phyloP scores from a whole-genome alignment of 371 early-diverging fungal genomes.

The Mortierella sp. region DNA sequence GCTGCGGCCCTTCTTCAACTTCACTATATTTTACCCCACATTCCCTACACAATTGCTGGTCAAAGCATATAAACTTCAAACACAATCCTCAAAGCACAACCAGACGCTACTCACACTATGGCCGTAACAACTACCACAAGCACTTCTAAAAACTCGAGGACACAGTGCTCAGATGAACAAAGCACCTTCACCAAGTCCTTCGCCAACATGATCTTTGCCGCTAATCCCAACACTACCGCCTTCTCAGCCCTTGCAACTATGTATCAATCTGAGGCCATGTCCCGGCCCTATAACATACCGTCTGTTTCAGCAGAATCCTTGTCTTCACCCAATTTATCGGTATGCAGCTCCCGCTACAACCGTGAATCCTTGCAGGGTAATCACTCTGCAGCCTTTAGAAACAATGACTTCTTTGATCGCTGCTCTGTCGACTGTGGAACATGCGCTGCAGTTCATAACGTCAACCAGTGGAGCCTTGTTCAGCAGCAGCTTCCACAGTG shows the following conservation, averaged over 20 bases:
- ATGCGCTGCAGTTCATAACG: not conserved
- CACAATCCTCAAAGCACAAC: not conserved
- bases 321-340: not conserved
- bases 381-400: slow-evolving; percentile 2
- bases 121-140: slow-evolving; percentile 7
- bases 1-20: not conserved
- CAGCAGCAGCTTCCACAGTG: slow-evolving; percentile 17
- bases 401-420: slow-evolving; percentile 23
- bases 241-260: slow-evolving; percentile 1
- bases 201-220: slow-evolving; percentile 9
- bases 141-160: not conserved
- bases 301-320: slow-evolving; percentile 6
- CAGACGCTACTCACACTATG: not conserved
- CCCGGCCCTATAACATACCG: not conserved
- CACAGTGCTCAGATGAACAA: not conserved
- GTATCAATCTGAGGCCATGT: slow-evolving; percentile 4
- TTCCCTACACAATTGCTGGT: not conserved
- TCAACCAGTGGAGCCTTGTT: slow-evolving; percentile 10
- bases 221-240: slow-evolving; percentile 5
- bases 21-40: not conserved
- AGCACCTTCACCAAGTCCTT: not conserved
- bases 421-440: slow-evolving; percentile 26
- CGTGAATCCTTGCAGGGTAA: slow-evolving; percentile 5
- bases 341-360: not conserved
- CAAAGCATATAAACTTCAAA: not conserved